A percentile compares a stretch with the other conserved stretches of the same genome.
These are phyloP conservation scores for Pseudocercospora fijiensis DNA, from an alignment of 2,329 filamentous ascomycete genomes.

Conservation along the genomic window DNA sequence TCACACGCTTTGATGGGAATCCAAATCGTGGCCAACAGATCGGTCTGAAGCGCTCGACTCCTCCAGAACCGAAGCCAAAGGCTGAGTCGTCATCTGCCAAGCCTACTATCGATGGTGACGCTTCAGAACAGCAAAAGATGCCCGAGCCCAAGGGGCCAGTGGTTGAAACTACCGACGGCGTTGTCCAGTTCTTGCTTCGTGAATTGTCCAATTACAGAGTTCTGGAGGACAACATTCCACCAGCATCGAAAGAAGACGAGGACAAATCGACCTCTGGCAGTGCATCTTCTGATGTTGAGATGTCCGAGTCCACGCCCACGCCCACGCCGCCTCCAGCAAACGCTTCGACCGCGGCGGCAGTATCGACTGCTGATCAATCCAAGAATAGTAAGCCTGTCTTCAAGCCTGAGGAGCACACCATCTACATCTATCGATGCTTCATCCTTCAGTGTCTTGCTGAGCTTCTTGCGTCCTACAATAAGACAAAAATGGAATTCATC, in stretches of 20 bases:
- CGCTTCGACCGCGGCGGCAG: constrained; percentile 33
- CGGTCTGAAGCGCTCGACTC: constrained; percentile 48
- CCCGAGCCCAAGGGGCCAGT: constrained; percentile 75
- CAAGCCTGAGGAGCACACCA: constrained; percentile 89
- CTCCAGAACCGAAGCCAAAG: background rate
- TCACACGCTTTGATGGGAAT: constrained; percentile 61
- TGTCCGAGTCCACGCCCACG: constrained; percentile 36
- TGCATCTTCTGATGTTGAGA: constrained; percentile 42
- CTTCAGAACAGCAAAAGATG: constrained; percentile 54
- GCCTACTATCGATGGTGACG: constrained; percentile 13
- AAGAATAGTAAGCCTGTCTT: constrained; percentile 72
- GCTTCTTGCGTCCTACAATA: constrained; percentile 85
- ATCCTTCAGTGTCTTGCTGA: constrained; percentile 89
- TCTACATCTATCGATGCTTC: constrained; percentile 96
- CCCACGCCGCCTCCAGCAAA: constrained; percentile 28
- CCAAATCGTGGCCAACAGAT: constrained; percentile 54
- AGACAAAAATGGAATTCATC: constrained; percentile 97
- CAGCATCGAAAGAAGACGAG: constrained; percentile 42
- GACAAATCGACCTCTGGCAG: constrained; percentile 37
- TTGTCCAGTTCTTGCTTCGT: constrained; percentile 90
- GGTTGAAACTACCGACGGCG: constrained; percentile 89
- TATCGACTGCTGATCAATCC: constrained; percentile 48
- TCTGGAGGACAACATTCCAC: constrained; percentile 77
- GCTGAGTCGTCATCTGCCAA: constrained; percentile 11
- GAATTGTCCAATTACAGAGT: constrained; percentile 90